Evolutionary conservation across 495 filamentous ascomycete genomes (phyloP).

Genomic region (Aspergillus funiculosus): DNA sequence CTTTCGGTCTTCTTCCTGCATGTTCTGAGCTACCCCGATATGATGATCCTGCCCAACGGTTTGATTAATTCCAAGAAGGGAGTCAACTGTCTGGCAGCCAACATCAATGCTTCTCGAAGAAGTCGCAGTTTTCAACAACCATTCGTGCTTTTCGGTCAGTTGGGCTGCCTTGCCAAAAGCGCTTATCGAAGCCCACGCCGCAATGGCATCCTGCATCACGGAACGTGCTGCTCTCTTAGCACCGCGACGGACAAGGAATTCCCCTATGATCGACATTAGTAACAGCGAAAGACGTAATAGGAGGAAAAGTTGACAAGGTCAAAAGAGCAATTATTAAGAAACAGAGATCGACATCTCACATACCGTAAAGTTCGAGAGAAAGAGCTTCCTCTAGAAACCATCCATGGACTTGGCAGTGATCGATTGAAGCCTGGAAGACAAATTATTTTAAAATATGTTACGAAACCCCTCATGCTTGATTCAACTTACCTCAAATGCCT

Average conservation of each 20-base stretch:
- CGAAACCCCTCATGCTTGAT: background rate
- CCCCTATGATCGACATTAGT: constrained; percentile 42
- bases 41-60: constrained; percentile 51
- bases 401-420: constrained; percentile 72
- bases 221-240: constrained; percentile 68
- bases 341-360: background rate
- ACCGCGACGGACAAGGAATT: constrained; percentile 64
- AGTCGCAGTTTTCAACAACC: constrained; percentile 61
- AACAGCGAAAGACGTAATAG: constrained; percentile 9
- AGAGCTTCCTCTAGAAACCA: constrained; percentile 78
- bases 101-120: constrained; percentile 58
- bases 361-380: constrained; percentile 61
- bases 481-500: constrained; percentile 54
- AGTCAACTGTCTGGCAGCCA: constrained; percentile 65
- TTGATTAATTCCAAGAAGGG: constrained; percentile 40
- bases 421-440: constrained; percentile 50
- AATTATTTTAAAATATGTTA: background rate
- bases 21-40: constrained; percentile 29
- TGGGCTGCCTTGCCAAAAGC: constrained; percentile 68
- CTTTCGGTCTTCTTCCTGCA: constrained; percentile 55
- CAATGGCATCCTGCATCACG: constrained; percentile 64
- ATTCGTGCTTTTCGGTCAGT: constrained; percentile 64
- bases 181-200: constrained; percentile 66
- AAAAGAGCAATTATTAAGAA: background rate
- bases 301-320: background rate